Percentiles rank a stretch among this genome's conserved stretches.
phyloP scores from a whole-genome alignment of 2,329 filamentous ascomycete genomes.

The Fusarium aywerte region DNA sequence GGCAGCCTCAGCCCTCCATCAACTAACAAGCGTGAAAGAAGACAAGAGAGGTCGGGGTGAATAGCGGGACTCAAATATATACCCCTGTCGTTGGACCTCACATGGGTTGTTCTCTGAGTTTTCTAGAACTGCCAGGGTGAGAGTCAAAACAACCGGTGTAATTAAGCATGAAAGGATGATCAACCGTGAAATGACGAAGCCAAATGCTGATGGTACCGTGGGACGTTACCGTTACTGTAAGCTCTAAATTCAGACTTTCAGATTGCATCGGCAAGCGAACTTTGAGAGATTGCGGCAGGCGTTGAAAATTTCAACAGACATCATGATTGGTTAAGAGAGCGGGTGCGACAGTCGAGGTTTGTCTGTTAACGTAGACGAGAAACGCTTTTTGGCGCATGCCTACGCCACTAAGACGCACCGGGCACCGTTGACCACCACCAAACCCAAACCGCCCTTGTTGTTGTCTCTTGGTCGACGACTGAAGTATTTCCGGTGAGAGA shows the following conservation, averaged over 20 bases:
- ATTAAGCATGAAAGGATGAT: conserved; percentile 41
- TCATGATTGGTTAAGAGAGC: conserved; percentile 31
- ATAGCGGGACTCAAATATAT: conserved; percentile 7
- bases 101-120: conserved; percentile 35
- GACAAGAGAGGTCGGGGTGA: conserved; percentile 15
- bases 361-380: conserved; percentile 10
- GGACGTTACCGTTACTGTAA: conserved; percentile 11
- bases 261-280: background rate
- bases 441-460: conserved; percentile 25
- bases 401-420: conserved; percentile 22
- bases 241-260: conserved; percentile 9
- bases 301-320: conserved; percentile 33
- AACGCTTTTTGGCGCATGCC: conserved; percentile 33
- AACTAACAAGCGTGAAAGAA: background rate
- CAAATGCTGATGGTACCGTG: conserved; percentile 2
- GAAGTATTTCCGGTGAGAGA: conserved; percentile 31
- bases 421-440: conserved; percentile 25
- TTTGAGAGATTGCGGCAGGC: conserved; percentile 16
- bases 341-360: conserved; percentile 13
- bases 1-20: background rate
- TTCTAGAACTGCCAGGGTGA: conserved; percentile 39
- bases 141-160: conserved; percentile 35
- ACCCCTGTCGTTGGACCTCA: conserved; percentile 23
- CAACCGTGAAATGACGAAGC: conserved; percentile 22
- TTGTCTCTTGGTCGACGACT: conserved; percentile 20